These are phyloP conservation scores for Hondaea fermentalgiana DNA, from an alignment of 108 stramenopile genomes.

Conservation along the genomic window DNA sequence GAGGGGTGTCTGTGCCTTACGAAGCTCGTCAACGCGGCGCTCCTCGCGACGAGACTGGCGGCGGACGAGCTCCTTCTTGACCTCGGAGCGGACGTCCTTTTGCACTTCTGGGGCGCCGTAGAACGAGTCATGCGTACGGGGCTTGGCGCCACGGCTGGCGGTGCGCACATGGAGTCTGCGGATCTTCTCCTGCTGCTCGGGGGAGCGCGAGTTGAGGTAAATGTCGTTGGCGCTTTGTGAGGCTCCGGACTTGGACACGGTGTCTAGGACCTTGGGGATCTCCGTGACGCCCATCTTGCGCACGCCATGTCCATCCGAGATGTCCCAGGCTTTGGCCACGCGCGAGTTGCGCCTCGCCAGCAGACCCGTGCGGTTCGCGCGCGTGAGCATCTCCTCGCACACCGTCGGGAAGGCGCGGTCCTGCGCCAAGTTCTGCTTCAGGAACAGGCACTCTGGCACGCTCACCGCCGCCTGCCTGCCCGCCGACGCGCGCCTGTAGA, in stretches of 20 bases:
- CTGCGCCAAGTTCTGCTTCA: background rate
- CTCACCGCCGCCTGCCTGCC: background rate
- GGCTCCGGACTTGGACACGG: background rate
- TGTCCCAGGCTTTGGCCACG: background rate
- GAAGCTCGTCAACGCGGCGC: background rate
- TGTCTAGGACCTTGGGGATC: background rate
- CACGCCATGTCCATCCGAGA: background rate
- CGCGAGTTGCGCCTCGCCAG: background rate
- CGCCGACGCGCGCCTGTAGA: background rate
- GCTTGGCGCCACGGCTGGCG: background rate
- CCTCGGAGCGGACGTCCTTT: background rate
- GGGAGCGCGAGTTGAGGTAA: background rate
- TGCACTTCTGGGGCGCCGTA: background rate
- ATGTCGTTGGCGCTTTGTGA: background rate
- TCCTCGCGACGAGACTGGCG: background rate
- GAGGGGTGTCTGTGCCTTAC: background rate
- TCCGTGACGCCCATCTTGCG: background rate
- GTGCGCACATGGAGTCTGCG: background rate
- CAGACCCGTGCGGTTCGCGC: background rate
- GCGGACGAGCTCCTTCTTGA: background rate
- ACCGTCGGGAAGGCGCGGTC: background rate
- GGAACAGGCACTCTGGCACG: background rate
- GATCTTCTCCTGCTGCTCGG: constrained; percentile 19
- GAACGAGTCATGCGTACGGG: background rate
- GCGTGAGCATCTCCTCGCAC: background rate